These are phyloP conservation scores for Salix viminalis DNA, from an alignment of 345 rosid species.

Conservation along the genomic window DNA sequence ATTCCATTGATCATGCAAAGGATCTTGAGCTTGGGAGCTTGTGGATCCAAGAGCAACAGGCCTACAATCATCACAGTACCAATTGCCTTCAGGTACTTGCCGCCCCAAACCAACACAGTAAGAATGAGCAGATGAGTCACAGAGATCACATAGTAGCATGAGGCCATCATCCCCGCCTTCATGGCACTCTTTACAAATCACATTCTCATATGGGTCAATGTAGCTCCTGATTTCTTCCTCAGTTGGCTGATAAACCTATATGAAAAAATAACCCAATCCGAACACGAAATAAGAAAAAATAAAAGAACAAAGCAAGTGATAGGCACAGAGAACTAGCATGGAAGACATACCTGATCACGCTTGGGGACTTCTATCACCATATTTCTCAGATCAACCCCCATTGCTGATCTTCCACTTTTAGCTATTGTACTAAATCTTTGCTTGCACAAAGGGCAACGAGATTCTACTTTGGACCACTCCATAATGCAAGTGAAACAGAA, in stretches of 20 bases:
- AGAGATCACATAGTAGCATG: conserved; percentile 91
- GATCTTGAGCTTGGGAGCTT: conserved; percentile 51
- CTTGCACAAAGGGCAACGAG: conserved; percentile 96
- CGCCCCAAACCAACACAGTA: conserved; percentile 92
- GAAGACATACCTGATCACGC: conserved; percentile 82
- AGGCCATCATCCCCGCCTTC: conserved; percentile 97
- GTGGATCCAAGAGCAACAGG: conserved; percentile 76
- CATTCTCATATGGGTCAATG: conserved; percentile 91
- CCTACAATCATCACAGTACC: conserved; percentile 96
- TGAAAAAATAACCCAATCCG: conserved; percentile 14
- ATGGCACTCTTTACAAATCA: conserved; percentile 85
- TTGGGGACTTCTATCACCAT: conserved; percentile 64
- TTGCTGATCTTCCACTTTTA: conserved; percentile 68
- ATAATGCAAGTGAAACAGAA: conserved; percentile 94
- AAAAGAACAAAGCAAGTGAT: background rate
- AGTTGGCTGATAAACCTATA: conserved; percentile 90
- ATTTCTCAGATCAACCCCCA: conserved; percentile 77
- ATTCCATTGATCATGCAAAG: conserved; percentile 50
- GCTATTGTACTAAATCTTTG: conserved; percentile 81
- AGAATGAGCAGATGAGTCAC: conserved; percentile 99
- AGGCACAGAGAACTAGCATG: background rate
- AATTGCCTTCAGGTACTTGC: conserved; percentile 96
- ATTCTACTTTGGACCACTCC: conserved; percentile 98
- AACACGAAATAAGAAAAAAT: conserved; percentile 5
- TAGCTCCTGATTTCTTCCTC: conserved; percentile 97